These are phyloP conservation scores for Knoxdaviesia proteae DNA, from an alignment of 2,329 filamentous ascomycete species.

Conservation along the genomic window DNA sequence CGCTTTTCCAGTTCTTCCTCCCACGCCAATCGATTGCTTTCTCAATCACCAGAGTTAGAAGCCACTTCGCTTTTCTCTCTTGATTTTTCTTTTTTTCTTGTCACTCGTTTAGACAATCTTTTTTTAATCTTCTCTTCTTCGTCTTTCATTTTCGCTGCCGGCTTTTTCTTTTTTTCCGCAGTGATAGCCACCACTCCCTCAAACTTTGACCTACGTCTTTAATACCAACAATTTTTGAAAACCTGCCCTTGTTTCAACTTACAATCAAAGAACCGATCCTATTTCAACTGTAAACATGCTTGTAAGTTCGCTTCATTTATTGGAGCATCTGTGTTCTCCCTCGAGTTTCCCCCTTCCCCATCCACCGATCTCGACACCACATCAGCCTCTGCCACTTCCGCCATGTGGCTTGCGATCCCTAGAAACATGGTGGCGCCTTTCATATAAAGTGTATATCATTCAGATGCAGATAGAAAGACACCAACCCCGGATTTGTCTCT, in stretches of 20 bases:
- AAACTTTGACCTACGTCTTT: background rate
- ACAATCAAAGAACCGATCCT: background rate
- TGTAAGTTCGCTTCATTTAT: slow-evolving; percentile 2
- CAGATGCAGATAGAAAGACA: too few species aligned
- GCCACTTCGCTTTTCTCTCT: slow-evolving; percentile 1
- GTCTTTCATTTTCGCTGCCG: slow-evolving; percentile 1
- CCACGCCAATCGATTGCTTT: background rate
- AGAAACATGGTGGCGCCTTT: too few species aligned
- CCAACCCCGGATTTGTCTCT: too few species aligned
- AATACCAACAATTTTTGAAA: background rate
- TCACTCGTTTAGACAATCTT: slow-evolving; percentile 5
- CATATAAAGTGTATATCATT: too few species aligned
- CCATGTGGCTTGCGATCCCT: too few species aligned
- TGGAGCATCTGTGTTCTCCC: background rate
- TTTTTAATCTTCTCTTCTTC: background rate
- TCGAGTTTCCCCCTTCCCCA: background rate
- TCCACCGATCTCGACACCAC: too few species aligned
- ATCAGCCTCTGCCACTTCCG: too few species aligned
- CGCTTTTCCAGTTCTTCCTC: background rate
- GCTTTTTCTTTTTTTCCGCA: background rate
- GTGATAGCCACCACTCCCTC: background rate
- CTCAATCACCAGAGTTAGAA: slow-evolving; percentile 2
- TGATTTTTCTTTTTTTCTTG: slow-evolving; percentile 5
- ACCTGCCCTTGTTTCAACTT: background rate
- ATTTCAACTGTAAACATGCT: slow-evolving; percentile 1